Percentiles rank a stretch among this genome's conserved stretches.
These are phyloP conservation scores for Magnaporthiopsis incrustans DNA, from an alignment of 2,329 filamentous ascomycete species.

Conservation along the genomic window DNA sequence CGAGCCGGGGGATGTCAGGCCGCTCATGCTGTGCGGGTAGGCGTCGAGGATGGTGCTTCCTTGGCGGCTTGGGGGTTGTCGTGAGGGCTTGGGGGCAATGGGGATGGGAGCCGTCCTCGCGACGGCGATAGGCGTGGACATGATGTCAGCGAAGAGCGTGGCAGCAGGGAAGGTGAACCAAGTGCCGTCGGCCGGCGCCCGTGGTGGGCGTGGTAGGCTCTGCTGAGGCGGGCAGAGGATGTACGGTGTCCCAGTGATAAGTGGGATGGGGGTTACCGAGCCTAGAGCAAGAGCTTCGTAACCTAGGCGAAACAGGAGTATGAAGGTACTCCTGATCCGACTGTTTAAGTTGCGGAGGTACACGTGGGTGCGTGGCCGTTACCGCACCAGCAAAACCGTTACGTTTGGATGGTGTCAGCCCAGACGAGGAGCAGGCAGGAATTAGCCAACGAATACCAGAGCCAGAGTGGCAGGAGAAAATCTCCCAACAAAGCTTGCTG, in stretches of 20 bases:
- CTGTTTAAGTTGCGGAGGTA: neutral
- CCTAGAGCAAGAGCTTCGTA: neutral
- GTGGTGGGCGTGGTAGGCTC: neutral
- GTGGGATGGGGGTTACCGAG: neutral
- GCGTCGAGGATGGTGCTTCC: conserved; percentile 41
- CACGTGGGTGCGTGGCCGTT: neutral
- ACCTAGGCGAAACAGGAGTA: neutral
- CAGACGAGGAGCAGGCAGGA: neutral
- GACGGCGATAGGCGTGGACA: conserved; percentile 46
- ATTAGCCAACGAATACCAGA: neutral
- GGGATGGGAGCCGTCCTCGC: conserved; percentile 57
- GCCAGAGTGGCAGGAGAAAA: neutral
- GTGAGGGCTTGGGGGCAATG: conserved; percentile 52
- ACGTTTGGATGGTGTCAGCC: neutral
- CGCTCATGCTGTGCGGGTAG: conserved; percentile 41
- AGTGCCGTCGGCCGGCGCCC: neutral
- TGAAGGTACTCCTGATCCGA: neutral
- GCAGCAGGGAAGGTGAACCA: neutral
- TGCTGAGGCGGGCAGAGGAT: neutral
- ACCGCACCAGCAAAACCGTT: neutral
- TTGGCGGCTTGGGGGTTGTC: conserved; percentile 35
- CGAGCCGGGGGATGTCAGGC: conserved; percentile 45
- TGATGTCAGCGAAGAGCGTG: conserved; percentile 24
- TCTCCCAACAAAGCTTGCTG: neutral
- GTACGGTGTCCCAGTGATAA: neutral